Base-by-base conservation (phyloP, 2,329 filamentous ascomycete species). In the Aspergillus oerlinghausenensis region DNA sequence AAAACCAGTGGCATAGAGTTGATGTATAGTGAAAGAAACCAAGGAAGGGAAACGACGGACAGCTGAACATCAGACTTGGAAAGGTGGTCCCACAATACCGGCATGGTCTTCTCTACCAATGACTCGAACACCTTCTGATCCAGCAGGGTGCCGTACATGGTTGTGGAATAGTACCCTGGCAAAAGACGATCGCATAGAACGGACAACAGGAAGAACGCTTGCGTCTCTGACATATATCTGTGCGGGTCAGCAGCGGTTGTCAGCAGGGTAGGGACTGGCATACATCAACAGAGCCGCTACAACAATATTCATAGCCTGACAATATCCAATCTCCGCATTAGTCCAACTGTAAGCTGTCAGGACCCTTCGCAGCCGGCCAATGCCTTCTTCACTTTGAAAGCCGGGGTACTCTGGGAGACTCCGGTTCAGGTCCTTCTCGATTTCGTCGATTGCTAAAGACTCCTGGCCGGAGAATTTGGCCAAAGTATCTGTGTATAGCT, bases 1-100 rank as follows among this genome's bases (percentile, higher is more conserved):
- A 97, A 99, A 1, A 97, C 92, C 17, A 99, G 81, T 4, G 94
- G 94, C 94, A 99, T 99, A 1, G 93, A 97, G 81, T 99, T 99
- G 80, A 99, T 95, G 76, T 97, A 99, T 19, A 99, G 82, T 4
- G 93, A 97, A 55, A 99, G 81, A 72, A 99, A 99, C 94, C 94
- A 99, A 3, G 94, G 94, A 47, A 99, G 81, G 9, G 93, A 97
- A 17, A 97, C 94, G 35, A 99, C 94, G 0, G 94, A 97, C 21
- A 99, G 84, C 73, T 99, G 95, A 23, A 99, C 92, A 69, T 99
- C 94, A 57, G 89, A 94, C 76, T 94, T 96, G 63, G 92, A 89
- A n/a, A 99, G 84, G 69, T 99, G 94, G 23, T 97, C 93, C 92
- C 94, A 99, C 17, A 99, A 83, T 57, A 99, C 88, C 1, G 94